Percentiles rank a stretch among this genome's conserved stretches.
phyloP scores from a whole-genome alignment of 2,329 filamentous ascomycete species.

The Didymella keratinophila region DNA sequence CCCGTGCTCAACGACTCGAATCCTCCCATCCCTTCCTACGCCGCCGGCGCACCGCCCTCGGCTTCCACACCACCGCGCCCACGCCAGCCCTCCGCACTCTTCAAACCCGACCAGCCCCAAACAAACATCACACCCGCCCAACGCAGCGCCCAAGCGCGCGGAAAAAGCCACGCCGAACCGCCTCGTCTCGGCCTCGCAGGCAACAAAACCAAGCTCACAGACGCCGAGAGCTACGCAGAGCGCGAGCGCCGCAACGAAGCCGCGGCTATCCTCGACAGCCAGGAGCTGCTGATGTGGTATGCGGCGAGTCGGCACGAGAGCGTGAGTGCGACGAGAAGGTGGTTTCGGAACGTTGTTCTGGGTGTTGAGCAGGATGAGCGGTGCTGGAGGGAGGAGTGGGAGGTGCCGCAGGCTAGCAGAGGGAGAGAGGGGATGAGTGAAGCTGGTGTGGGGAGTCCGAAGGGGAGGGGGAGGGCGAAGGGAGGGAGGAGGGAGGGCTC shows the following conservation, averaged over 20 bases:
- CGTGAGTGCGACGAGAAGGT: conserved; percentile 40
- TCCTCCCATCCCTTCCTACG: neutral
- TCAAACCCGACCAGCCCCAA: neutral
- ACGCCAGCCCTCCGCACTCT: neutral
- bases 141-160: conserved; percentile 41
- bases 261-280: conserved; percentile 43
- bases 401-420: conserved; percentile 28
- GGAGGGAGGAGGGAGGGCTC: conserved; percentile 21
- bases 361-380: conserved; percentile 28
- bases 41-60: neutral
- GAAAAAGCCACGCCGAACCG: conserved; percentile 19
- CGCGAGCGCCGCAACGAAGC: conserved; percentile 43
- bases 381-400: conserved; percentile 33
- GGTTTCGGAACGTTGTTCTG: conserved; percentile 43
- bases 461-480: conserved; percentile 28
- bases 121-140: conserved; percentile 31
- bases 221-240: conserved; percentile 38
- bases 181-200: neutral
- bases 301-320: conserved; percentile 45
- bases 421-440: conserved; percentile 20
- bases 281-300: conserved; percentile 51
- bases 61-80: neutral
- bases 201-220: neutral
- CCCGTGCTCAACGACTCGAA: conserved; percentile 22
- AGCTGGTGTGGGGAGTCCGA: conserved; percentile 10